phyloP scores from a whole-genome alignment of 2,329 filamentous ascomycete species.

The Fusarium compactum region DNA sequence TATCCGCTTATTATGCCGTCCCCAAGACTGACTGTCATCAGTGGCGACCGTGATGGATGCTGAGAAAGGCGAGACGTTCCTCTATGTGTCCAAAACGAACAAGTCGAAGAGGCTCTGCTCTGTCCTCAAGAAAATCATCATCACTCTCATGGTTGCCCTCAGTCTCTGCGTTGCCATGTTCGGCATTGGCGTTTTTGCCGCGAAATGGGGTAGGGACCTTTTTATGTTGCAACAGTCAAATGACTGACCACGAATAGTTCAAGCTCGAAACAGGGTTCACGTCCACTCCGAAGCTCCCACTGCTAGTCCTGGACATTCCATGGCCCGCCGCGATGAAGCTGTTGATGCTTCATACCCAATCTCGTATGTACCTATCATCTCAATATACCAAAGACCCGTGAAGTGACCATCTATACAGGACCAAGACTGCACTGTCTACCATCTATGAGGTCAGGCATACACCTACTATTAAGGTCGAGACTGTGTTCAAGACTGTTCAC shows the following conservation, averaged over 20 bases:
- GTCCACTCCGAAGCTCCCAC: background rate
- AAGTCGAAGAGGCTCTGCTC: conserved; percentile 20
- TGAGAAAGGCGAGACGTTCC: conserved; percentile 40
- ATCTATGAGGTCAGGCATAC: conserved; percentile 49
- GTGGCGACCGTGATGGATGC: conserved; percentile 48
- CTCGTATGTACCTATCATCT: conserved; percentile 48
- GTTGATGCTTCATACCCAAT: conserved; percentile 49
- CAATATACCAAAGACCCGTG: background rate
- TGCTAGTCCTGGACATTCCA: background rate
- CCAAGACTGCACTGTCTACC: conserved; percentile 51
- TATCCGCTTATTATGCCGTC: background rate
- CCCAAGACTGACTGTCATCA: conserved; percentile 36
- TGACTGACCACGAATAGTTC: conserved; percentile 15
- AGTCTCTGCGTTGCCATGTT: conserved; percentile 45
- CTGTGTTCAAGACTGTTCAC: conserved; percentile 44
- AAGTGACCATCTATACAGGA: conserved; percentile 44
- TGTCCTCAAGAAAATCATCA: conserved; percentile 28
- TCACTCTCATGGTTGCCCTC: conserved; percentile 15
- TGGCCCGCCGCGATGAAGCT: conserved; percentile 32
- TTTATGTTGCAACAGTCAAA: background rate
- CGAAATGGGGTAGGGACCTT: conserved; percentile 44
- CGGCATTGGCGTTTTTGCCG: conserved; percentile 47
- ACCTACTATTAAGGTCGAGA: conserved; percentile 33
- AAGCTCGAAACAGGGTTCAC: background rate
- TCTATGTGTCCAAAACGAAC: conserved; percentile 12